Percentiles rank a stretch among this genome's conserved stretches.
Evolutionary conservation across 1,284 basidiomycete species (phyloP).

Genomic region (Puccinia hordei): DNA sequence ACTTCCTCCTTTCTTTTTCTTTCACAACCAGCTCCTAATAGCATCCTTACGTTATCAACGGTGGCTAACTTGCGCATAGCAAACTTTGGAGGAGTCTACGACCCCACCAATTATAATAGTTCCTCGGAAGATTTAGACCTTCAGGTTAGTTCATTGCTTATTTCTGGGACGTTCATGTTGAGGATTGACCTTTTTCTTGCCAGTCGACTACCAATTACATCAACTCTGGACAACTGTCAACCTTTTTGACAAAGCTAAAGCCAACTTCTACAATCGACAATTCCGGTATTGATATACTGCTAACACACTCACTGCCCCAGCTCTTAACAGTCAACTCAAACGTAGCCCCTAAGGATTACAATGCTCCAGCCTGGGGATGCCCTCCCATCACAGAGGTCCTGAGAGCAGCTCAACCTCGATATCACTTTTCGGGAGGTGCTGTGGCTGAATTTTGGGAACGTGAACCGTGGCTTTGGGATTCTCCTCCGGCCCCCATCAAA

Average conservation of each 20-base stretch:
- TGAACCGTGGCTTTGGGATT: constrained; percentile 51
- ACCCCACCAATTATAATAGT: constrained; percentile 30
- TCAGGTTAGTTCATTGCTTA: constrained; percentile 5
- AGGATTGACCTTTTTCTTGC: neutral
- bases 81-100: constrained; percentile 41
- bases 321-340: constrained; percentile 34
- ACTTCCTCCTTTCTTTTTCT: neutral
- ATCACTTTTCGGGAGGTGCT: constrained; percentile 42
- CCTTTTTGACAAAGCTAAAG: constrained; percentile 35
- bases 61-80: constrained; percentile 43
- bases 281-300: constrained; percentile 41
- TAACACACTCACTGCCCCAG: constrained; percentile 47
- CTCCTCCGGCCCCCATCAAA: neutral
- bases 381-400: constrained; percentile 45
- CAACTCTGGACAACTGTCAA: neutral
- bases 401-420: constrained; percentile 22
- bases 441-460: constrained; percentile 48
- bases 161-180: neutral
- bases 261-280: neutral
- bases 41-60: constrained; percentile 39
- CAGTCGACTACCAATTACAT: constrained; percentile 34
- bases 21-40: constrained; percentile 34
- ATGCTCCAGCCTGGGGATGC: constrained; percentile 41
- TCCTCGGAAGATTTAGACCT: neutral
- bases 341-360: constrained; percentile 36